Evolutionary conservation across 306 rosid species (phyloP), one percentile per base, ranked within the genome.

Genomic region (Arachis hypogaea): DNA sequence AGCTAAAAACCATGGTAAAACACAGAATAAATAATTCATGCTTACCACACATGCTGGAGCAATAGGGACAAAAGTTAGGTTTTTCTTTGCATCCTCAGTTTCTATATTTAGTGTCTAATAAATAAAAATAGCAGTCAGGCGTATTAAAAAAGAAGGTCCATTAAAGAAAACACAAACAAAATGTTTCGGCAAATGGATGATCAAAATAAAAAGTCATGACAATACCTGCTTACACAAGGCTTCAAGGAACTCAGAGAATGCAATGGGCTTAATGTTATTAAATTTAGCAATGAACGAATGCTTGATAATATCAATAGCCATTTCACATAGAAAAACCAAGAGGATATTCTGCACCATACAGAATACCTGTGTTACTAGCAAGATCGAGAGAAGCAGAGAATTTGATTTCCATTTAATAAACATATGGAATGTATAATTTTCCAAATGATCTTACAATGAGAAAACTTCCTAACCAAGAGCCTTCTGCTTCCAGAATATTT

Each of bases 11-110:
- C 59, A 66, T 7, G 49, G 43, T 6, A 8, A 8, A 14, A 67
- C 62, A 8, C 2, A 8, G 58, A 52, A n/a, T 1, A 52, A 50
- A 55, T 71, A 42, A 74, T 63, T 59, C 52, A 40, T 40, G 70
- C 89, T 86, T 83, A 93, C 98, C 92, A 93, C 98, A 70, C 98
- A 91, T 2, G 98, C 97, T 51, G 97, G 98, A 69, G 98, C 97
- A 76, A 93, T 80, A 16, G 98, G 98, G 76, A 91, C 83, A 78
- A 93, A 93, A 5, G 90, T 91, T 68, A 93, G 84, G 52, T 83
- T 85, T 71, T 86, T 91, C 91, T 89, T 89, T 45, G 72, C 74
- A 80, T 63, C 81, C 68, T 87, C 96, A 7, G 81, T 49, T 81
- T 84, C 86, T 76, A 82, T 76, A 69, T 93, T 81, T 70, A 91